Conservation (phyloP, 1,139 yeast genomes). For the Debaryomycetaceae sp. region DNA sequence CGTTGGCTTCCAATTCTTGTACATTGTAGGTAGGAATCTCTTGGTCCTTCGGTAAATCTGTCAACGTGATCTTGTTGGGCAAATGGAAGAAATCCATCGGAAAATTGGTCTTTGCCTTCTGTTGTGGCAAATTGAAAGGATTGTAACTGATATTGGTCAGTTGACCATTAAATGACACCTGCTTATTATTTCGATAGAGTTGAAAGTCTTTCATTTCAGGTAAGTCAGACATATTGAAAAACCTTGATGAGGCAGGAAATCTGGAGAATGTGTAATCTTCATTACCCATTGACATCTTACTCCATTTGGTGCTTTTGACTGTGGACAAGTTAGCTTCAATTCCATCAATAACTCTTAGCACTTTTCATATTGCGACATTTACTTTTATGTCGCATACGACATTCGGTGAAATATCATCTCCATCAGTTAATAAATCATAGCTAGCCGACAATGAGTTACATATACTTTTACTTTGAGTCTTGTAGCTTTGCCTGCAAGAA, state of each 20-base stretch:
- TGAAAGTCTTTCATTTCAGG: constrained; percentile 27
- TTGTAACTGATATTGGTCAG: constrained; percentile 33
- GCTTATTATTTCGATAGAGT: constrained; percentile 16
- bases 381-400: background rate
- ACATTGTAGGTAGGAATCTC: constrained; percentile 51
- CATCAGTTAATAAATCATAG: background rate
- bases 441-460: no score
- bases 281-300: constrained; percentile 4
- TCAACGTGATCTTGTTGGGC: constrained; percentile 26
- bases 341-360: background rate
- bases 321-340: background rate
- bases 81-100: constrained; percentile 35
- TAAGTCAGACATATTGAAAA: constrained; percentile 25
- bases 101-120: constrained; percentile 35
- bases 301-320: background rate
- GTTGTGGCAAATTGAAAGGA: constrained; percentile 44
- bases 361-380: constrained; percentile 1
- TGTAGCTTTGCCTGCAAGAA: no score
- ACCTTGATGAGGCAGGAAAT: constrained; percentile 36
- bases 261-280: constrained; percentile 16
- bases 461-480: no score
- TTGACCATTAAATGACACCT: constrained; percentile 25
- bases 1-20: constrained; percentile 40
- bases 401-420: background rate
- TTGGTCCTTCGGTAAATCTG: constrained; percentile 10